A percentile compares a stretch with the other conserved stretches of the same genome.
These are phyloP conservation scores for Candida neerlandica DNA, from an alignment of 1,139 yeast species.

Conservation along the genomic window DNA sequence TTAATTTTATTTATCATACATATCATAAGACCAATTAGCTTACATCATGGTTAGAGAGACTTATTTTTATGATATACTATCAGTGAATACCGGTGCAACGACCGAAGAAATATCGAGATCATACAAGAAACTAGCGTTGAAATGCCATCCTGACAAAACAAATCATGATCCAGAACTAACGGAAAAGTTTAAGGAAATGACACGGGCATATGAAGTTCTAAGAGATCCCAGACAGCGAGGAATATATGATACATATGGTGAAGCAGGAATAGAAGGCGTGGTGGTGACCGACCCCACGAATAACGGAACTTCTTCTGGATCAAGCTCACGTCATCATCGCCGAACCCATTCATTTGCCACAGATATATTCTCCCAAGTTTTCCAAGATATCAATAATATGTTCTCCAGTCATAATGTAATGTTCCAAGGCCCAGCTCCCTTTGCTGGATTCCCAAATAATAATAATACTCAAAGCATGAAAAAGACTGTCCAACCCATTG, in stretches of 20 bases:
- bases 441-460: slow-evolving; percentile 1
- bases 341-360: slow-evolving; percentile 19
- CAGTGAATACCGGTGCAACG: slow-evolving; percentile 37
- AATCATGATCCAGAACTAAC: slow-evolving; percentile 47
- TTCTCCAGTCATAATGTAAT: slow-evolving; percentile 23
- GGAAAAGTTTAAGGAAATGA: slow-evolving; percentile 46
- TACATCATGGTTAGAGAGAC: slow-evolving; percentile 27
- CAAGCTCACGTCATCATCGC: slow-evolving; percentile 5
- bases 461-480: slow-evolving; percentile 19
- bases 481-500: slow-evolving; percentile 26
- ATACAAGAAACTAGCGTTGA: slow-evolving; percentile 43
- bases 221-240: slow-evolving; percentile 33
- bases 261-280: slow-evolving; percentile 40
- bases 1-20: not conserved
- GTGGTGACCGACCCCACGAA: slow-evolving; percentile 17
- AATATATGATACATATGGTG: slow-evolving; percentile 43
- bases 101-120: slow-evolving; percentile 44
- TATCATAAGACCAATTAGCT: not conserved
- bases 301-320: slow-evolving; percentile 10
- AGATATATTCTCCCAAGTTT: slow-evolving; percentile 43
- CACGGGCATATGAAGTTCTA: slow-evolving; percentile 46
- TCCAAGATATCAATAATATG: slow-evolving; percentile 38
- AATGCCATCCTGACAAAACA: slow-evolving; percentile 51
- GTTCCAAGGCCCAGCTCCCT: slow-evolving; percentile 8
- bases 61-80: slow-evolving; percentile 39